These are phyloP conservation scores for Populus alba DNA, from an alignment of 345 rosid species.

Conservation along the genomic window DNA sequence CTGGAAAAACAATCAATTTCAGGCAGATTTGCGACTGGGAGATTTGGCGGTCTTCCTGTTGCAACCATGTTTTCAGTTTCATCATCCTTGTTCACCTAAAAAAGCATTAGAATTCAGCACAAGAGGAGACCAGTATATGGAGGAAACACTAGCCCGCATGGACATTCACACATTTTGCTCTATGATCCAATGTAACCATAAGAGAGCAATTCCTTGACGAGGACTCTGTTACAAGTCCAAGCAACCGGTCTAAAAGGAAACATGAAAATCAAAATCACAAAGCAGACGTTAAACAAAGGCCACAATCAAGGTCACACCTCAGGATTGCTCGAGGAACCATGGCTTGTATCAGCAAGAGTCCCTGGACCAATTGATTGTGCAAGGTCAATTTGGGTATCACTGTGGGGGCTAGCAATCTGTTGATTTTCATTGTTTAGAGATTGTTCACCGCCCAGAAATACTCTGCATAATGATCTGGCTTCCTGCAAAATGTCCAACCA, in stretches of 20 bases:
- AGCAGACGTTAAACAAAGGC: background rate
- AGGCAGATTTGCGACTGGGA: constrained; percentile 18
- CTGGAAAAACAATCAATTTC: constrained; percentile 18
- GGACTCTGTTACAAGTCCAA: background rate
- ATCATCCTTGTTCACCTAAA: constrained; percentile 28
- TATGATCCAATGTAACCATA: background rate
- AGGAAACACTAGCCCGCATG: background rate
- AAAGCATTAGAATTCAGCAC: constrained; percentile 19
- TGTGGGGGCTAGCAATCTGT: background rate
- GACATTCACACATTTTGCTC: background rate
- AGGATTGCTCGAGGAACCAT: constrained; percentile 26
- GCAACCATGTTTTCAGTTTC: constrained; percentile 16
- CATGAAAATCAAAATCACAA: background rate
- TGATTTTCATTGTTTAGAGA: constrained; percentile 11
- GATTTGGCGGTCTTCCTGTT: constrained; percentile 19
- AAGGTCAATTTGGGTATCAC: background rate
- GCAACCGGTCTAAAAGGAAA: background rate
- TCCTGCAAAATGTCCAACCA: constrained; percentile 42
- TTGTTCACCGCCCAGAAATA: constrained; percentile 19
- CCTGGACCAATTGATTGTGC: background rate
- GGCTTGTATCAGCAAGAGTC: background rate
- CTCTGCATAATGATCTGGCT: constrained; percentile 34
- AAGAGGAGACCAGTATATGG: background rate
- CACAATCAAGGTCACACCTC: constrained; percentile 28
- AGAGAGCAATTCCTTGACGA: no score